Evolutionary conservation across 176 grass and related monocot genomes (phyloP), one percentile per base, ranked within the genome.

Genomic region (Microstegium vimineum): DNA sequence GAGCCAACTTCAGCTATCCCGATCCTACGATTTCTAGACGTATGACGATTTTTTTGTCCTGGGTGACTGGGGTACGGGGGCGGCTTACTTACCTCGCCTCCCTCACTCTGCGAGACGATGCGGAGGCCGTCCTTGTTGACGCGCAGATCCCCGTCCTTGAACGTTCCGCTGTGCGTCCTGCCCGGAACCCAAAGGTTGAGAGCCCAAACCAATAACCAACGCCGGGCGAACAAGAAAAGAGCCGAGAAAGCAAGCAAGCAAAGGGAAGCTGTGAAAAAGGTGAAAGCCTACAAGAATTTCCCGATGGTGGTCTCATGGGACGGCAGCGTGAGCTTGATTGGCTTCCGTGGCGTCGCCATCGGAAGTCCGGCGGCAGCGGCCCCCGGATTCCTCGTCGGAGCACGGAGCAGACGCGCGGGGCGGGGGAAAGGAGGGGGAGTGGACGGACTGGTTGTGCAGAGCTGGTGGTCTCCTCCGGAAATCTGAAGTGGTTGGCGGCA

Each of bases 101-200:
- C 93, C 84, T 95, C 91, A 65, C 75, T 88, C 38, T 85, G 88
- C 26, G 97, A 87, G 63, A 99, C 87, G 81, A 99, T 95, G 75
- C 97, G 91, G 37, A 99, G 93, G 17, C 97, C 97, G 28, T 99
- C 91, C 91, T 95, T 95, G 80, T 96, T 99, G 71, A 99, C 97
- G 70, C 90, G 93, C 83, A 99, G 84, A 62, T 99, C 97, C 26
- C 97, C 97, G 74, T 95, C 93, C 88, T 81, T 99, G 77, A 99
- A 99, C 47, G 97, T 99, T 32, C 97, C 97, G 86, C 97, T 99
- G 46, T 94, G 87, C 79, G 97, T 99, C 83, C 97, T 99, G 56
- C 15, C 16, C 43, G 33, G 23, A 80, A 25, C 35, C 36, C 62
- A 46, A 62, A 64, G 1, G 41, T 40, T 10, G 37, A 42, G 11